Base-by-base conservation (phyloP, 495 filamentous ascomycete species). In the Aspergillus heteromorphus region DNA sequence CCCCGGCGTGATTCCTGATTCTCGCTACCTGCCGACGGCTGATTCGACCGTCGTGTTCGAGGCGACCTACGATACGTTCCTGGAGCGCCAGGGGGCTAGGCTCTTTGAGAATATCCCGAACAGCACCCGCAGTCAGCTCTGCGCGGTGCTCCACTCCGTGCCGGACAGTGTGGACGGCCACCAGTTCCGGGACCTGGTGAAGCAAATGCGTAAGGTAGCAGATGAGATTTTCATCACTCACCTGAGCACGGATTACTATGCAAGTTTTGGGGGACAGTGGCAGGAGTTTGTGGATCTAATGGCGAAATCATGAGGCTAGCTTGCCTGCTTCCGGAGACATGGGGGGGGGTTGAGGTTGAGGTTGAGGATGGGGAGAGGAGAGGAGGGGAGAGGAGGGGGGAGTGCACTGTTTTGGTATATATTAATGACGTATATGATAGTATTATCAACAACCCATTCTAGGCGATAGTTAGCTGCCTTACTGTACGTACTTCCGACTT, bases 21-120 rank as follows among this genome's bases (percentile, higher is more conserved):
- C 73, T 49, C 72, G 70, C 23, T 78, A 73, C 60, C 56, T 75
- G 48, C 30, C 61, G 25, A 65, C 64, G 4, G 70, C 73, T 55
- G 73, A 76, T 60, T 68, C 69, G 50, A 74, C 72, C 6, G 73
- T 78, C 23, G 71, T 79, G 0, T 76, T 77, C 54, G 74, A 78
- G 55, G 72, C 65, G 29, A 68, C 72, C 6, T 76, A 78, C 51
- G 60, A 60, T 40, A 74, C 68, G 40, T 78, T 75, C 62, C 65
- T 67, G 31, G 62, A 68, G 45, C 63, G 72, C 25, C 49, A 67
- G 13, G 56, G 65, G 13, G 63, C 63, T n/a, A 65, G 66, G 16
- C 51, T 68, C 20, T 69, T 76, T 55, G 57, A 63, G 29, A 55
- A 45, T 7, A 71, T 76, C 40, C 58, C 67, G 34, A 58, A 68